These are phyloP conservation scores for Trametes maxima DNA, from an alignment of 768 basidiomycete genomes.

Conservation along the genomic window DNA sequence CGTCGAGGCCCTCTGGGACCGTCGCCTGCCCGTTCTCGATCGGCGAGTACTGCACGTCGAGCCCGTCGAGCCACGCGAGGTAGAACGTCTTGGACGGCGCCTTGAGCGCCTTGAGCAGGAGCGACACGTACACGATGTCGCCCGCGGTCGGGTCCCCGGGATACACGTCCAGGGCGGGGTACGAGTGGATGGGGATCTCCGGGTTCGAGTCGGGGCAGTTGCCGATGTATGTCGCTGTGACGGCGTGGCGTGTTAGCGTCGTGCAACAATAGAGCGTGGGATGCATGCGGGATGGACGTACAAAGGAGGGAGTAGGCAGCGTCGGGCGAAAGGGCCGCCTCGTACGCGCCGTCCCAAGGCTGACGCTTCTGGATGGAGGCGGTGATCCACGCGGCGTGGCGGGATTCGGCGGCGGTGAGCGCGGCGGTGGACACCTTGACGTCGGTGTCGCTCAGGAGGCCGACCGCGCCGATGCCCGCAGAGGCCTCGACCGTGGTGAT, in stretches of 20 bases:
- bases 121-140: slow-evolving; percentile 30
- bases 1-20: slow-evolving; percentile 39
- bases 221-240: slow-evolving; percentile 45
- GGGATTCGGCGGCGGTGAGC: slow-evolving; percentile 59
- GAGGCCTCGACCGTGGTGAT: slow-evolving; percentile 56
- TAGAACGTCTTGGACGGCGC: slow-evolving; percentile 28
- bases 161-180: slow-evolving; percentile 44
- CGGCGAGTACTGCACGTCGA: slow-evolving; percentile 43
- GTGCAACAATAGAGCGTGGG: too few species aligned
- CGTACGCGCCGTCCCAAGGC: slow-evolving; percentile 51
- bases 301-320: slow-evolving; percentile 37
- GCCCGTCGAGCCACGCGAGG: slow-evolving; percentile 53
- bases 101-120: slow-evolving; percentile 16
- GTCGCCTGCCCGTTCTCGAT: slow-evolving; percentile 30
- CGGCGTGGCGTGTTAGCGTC: not conserved
- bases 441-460: slow-evolving; percentile 40
- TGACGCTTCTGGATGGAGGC: slow-evolving; percentile 43
- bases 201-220: slow-evolving; percentile 53
- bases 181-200: slow-evolving; percentile 49
- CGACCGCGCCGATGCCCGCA: slow-evolving; percentile 60
- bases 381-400: slow-evolving; percentile 53
- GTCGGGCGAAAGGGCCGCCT: slow-evolving; percentile 34
- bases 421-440: slow-evolving; percentile 8
- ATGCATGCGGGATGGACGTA: not conserved
- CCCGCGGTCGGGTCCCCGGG: slow-evolving; percentile 33